Base-by-base conservation (phyloP, 371 early-diverging fungal genomes). In the Mortierella polycephala region DNA sequence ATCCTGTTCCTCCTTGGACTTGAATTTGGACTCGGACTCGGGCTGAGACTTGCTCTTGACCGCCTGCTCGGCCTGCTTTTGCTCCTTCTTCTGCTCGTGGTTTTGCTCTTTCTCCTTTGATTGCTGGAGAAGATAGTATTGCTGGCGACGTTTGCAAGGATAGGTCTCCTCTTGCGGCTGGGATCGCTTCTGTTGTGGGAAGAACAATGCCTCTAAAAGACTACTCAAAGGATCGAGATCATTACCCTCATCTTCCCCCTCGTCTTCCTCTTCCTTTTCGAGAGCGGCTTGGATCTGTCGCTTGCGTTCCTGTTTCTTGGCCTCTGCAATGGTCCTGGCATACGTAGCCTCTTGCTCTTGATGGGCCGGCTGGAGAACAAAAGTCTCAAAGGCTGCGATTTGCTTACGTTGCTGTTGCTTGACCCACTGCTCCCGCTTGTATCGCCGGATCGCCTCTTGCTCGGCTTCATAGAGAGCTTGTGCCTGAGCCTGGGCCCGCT, bases 71-170 rank as follows among this genome's bases (percentile, higher is more conserved):
- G 30, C 30, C 30, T 4, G 30, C 30, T 50, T 12, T 37, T 0
- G 44, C 14, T 18, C 23, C 60, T 47, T 59, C 21, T 18, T 44
- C 51, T 56, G 56, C 13, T 46, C 45, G 21, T 45, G 59, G n/a
- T 47, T 5, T 47, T 47, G 5, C 12, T 39, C 18, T 46, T 67
- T 44, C 18, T 53, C 46, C 40, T 42, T 21, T 23, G 42, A 30
- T 37, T 12, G 10, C 16, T 58, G 41, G 49, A n/a, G n/a, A 23
- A 55, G 54, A 18, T 30, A 37, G 16, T 40, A 18, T 30, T 59
- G 64, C 13, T 71, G 65, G 40, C 58, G 69, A 42, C 73, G 61
- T 50, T 77, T 77, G 60, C 79, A 64, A 20, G 69, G 64, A 18
- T 69, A 67, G 51, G 16, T 54, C 30, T 77, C 68, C 42, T 64